phyloP scores from a whole-genome alignment of 2,329 filamentous ascomycete species.

The Phialocephala sp. region DNA sequence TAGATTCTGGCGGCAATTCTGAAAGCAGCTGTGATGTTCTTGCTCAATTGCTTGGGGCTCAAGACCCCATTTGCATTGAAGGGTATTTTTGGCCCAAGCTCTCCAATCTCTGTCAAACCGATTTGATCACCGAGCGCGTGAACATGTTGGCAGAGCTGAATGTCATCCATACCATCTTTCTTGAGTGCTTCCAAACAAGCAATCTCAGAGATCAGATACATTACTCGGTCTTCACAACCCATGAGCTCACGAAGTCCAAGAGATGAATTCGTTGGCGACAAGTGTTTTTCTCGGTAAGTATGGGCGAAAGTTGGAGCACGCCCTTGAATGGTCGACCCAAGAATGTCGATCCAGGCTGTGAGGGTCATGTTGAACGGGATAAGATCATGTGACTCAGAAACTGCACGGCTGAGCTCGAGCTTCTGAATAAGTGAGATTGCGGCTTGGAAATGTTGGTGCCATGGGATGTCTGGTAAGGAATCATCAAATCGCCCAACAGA shows the following conservation, averaged over 20 bases:
- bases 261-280: conserved; percentile 65
- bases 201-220: conserved; percentile 98
- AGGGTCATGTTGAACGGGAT: conserved; percentile 90
- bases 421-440: conserved; percentile 84
- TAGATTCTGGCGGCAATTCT: conserved; percentile 93
- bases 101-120: conserved; percentile 74
- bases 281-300: conserved; percentile 93
- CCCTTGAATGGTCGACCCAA: conserved; percentile 91
- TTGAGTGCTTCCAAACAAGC: conserved; percentile 93
- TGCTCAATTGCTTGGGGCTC: conserved; percentile 80
- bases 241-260: conserved; percentile 88
- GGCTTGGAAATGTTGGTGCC: conserved; percentile 96
- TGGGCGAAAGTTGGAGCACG: conserved; percentile 87
- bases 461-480: conserved; percentile 86
- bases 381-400: conserved; percentile 58
- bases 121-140: conserved; percentile 87
- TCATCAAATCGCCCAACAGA: conserved; percentile 88
- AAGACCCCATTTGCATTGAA: conserved; percentile 76
- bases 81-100: conserved; percentile 61
- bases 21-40: conserved; percentile 90
- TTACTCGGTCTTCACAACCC: conserved; percentile 96
- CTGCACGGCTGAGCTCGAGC: conserved; percentile 75
- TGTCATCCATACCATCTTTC: conserved; percentile 80
- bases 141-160: conserved; percentile 87
- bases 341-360: conserved; percentile 94